These are phyloP conservation scores for Metarhizium brunneum DNA, from an alignment of 2,329 filamentous ascomycete species.

Conservation along the genomic window DNA sequence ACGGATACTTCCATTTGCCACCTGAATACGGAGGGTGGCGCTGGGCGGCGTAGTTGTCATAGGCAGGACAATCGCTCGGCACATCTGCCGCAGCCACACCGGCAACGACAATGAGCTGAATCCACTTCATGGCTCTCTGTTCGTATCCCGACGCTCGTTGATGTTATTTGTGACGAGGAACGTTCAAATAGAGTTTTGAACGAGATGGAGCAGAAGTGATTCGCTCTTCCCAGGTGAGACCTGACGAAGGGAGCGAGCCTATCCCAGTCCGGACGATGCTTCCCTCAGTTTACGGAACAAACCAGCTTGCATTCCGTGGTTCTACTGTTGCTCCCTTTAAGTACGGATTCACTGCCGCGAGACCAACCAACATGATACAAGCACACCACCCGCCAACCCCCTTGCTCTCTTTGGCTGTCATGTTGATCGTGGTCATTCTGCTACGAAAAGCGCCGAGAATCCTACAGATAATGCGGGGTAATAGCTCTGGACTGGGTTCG, in stretches of 20 bases:
- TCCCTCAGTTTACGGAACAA: background rate
- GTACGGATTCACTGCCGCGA: background rate
- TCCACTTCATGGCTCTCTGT: constrained; percentile 1
- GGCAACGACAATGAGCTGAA: constrained; percentile 21
- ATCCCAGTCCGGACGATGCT: background rate
- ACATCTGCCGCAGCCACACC: constrained; percentile 14
- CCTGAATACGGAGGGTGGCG: constrained; percentile 62
- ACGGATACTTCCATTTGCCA: constrained; percentile 70
- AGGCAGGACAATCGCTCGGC: constrained; percentile 23
- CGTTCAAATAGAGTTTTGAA: background rate
- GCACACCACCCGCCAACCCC: background rate
- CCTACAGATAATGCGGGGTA: constrained; percentile 1
- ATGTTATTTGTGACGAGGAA: background rate
- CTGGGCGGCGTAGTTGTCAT: constrained; percentile 23
- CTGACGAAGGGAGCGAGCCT: background rate
- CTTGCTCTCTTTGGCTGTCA: background rate
- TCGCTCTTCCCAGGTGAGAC: background rate
- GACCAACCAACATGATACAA: background rate
- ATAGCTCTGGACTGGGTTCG: background rate
- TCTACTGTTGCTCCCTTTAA: background rate
- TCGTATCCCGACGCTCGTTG: background rate
- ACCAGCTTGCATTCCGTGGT: background rate
- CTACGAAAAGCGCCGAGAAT: background rate
- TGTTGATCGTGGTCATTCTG: background rate
- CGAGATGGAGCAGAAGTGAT: background rate